phyloP scores from a whole-genome alignment of 139 green algal species.

The Chlorella ohadii region DNA sequence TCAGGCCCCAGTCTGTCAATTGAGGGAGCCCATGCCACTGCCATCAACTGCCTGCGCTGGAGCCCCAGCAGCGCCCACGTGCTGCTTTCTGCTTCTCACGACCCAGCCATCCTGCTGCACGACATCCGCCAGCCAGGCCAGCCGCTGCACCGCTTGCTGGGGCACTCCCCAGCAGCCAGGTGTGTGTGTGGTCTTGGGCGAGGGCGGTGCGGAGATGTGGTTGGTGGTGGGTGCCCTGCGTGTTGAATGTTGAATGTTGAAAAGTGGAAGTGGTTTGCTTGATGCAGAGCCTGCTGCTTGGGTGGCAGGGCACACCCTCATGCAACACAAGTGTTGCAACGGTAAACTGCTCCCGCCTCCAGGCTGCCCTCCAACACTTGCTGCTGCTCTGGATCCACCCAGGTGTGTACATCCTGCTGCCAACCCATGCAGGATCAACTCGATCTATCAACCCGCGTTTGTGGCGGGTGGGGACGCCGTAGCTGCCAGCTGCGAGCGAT shows the following conservation, averaged over 20 bases:
- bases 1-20: constrained; percentile 15
- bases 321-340: no score
- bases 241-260: no score
- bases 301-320: no score
- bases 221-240: no score
- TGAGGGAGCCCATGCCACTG: neutral
- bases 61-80: constrained; percentile 30
- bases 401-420: no score
- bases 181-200: no score
- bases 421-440: neutral
- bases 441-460: constrained; percentile 55
- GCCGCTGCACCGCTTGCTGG: constrained; percentile 32
- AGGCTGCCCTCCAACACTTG: no score
- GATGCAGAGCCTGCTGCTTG: no score
- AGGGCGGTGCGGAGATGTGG: no score
- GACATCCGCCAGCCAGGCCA: constrained; percentile 40
- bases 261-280: neutral
- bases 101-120: constrained; percentile 41
- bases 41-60: constrained; percentile 46
- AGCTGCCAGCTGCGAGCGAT: constrained; percentile 35
- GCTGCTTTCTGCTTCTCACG: constrained; percentile 34
- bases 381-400: no score
- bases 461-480: constrained; percentile 35
- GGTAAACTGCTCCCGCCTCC: no score
- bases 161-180: constrained; percentile 22